These are phyloP conservation scores for Ogataea minuta DNA, from an alignment of 805 yeast species.

Conservation along the genomic window DNA sequence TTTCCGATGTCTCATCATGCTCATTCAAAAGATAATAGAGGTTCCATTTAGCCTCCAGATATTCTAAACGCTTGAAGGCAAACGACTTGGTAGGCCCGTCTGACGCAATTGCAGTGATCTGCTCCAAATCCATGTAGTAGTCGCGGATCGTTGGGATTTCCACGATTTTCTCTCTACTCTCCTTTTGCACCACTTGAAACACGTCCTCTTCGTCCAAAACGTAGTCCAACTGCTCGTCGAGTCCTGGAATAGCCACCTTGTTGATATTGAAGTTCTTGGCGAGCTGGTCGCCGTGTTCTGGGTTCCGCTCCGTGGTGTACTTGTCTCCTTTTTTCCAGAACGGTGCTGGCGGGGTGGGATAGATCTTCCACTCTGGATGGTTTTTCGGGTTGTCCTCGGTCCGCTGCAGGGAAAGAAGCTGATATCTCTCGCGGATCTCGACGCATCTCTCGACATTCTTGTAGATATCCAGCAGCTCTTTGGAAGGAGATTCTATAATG, in stretches of 20 bases:
- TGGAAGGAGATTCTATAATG: constrained; percentile 58
- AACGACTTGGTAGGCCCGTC: constrained; percentile 97
- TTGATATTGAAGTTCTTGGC: constrained; percentile 58
- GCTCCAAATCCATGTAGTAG: constrained; percentile 79
- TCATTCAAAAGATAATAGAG: constrained; percentile 84
- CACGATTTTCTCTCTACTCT: constrained; percentile 39
- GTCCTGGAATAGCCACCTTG: constrained; percentile 54
- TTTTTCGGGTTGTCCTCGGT: constrained; percentile 86
- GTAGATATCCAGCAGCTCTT: constrained; percentile 64
- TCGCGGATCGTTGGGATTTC: constrained; percentile 82
- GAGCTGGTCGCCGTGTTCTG: constrained; percentile 30
- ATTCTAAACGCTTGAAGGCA: constrained; percentile 91
- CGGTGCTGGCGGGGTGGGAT: constrained; percentile 94
- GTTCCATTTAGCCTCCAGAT: constrained; percentile 96
- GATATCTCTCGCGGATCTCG: constrained; percentile 73
- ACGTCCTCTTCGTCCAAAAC: constrained; percentile 62
- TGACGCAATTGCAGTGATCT: constrained; percentile 68
- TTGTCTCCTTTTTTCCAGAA: constrained; percentile 57
- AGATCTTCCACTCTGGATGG: constrained; percentile 65
- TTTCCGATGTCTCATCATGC: constrained; percentile 85
- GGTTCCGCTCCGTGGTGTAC: constrained; percentile 11
- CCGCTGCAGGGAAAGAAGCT: constrained; percentile 65
- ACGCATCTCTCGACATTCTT: constrained; percentile 64
- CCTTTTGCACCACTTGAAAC: constrained; percentile 44
- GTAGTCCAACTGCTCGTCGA: constrained; percentile 40